Base-by-base conservation (phyloP, 192 early-diverging fungal genomes). In the Backusella parvicylindrica region DNA sequence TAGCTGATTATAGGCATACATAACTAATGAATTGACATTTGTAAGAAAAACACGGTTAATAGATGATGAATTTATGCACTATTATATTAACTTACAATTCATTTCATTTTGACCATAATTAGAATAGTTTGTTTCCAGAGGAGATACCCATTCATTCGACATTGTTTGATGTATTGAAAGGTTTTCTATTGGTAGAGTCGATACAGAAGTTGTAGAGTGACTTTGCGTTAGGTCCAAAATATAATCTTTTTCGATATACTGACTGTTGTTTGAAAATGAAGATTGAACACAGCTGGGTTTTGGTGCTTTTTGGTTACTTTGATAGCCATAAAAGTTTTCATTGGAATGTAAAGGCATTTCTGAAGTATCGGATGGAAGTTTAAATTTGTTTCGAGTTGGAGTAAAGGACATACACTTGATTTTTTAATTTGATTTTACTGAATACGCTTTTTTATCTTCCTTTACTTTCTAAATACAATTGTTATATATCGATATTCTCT, bases 161-260 rank as follows among this genome's bases (percentile, higher is more conserved):
- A 47, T 41, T 28, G 37, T 6, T 30, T 41, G 68, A 16, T 70
- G 40, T 16, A 70, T 41, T 16, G 68, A 70, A 26, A 70, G 68
- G 12, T 31, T 70, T 28, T 70, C 68, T 70, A 70, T 26, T 23
- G 68, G 41, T 47, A 70, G 7, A 18, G 23, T 70, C 13, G 68
- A 70, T n/a, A 41, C 41, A 6, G 37, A 26, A 30, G 37, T 18
- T 30, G 40, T 47, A 37, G 68, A 28, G 13, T 38, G 64, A 6
- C 33, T 35, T 66, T 66, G 64, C n/a, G 53, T 12, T 13, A 60
- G 28, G 33, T 66, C 64, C 11, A 66, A 60, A 60, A 60, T 60
- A 60, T 60, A 60, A 60, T 60, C 53, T 28, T 60, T 60, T 60
- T 60, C 53, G 11, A 60, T 60, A 8, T 23, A 28, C 53, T 60